A percentile compares a stretch with the other conserved stretches of the same genome.
These are phyloP conservation scores for Salix suchowensis DNA, from an alignment of 345 rosid species.

Conservation along the genomic window DNA sequence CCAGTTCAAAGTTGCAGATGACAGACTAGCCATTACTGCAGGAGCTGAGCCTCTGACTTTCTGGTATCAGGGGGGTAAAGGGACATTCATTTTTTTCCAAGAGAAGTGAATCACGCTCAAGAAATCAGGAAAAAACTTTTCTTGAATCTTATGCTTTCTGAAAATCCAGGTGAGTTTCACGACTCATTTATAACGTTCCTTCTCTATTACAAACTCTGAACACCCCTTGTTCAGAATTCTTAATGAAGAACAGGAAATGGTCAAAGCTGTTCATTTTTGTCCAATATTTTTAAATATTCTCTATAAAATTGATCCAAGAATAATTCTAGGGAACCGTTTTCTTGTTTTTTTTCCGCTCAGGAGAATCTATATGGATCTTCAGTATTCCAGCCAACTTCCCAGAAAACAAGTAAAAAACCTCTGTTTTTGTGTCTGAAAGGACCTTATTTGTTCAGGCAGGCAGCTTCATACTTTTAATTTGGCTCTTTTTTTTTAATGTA, in stretches of 20 bases:
- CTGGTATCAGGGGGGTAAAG: constrained; percentile 78
- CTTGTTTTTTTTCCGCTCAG: not conserved
- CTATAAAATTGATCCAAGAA: not conserved
- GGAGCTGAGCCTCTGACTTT: constrained; percentile 94
- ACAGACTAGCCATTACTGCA: constrained; percentile 79
- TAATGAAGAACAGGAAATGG: not conserved
- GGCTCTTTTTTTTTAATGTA: not conserved
- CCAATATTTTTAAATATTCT: not conserved
- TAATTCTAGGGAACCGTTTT: not conserved
- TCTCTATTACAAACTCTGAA: not conserved
- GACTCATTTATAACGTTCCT: not conserved
- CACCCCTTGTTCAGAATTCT: not conserved
- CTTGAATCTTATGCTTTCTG: constrained; percentile 86
- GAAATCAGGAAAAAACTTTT: constrained; percentile 86
- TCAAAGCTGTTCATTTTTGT: not conserved
- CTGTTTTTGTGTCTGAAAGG: not conserved
- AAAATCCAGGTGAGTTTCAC: constrained; percentile 59
- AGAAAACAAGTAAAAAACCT: not conserved
- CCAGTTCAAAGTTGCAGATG: constrained; percentile 80
- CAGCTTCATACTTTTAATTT: not conserved
- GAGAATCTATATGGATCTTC: not conserved
- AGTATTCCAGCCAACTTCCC: not conserved
- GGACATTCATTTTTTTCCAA: constrained; percentile 81
- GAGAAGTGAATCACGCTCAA: constrained; percentile 91
- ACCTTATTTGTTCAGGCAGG: not conserved